Evolutionary conservation across 768 basidiomycete species (phyloP).

Genomic region (Leccinum truebloodii): DNA sequence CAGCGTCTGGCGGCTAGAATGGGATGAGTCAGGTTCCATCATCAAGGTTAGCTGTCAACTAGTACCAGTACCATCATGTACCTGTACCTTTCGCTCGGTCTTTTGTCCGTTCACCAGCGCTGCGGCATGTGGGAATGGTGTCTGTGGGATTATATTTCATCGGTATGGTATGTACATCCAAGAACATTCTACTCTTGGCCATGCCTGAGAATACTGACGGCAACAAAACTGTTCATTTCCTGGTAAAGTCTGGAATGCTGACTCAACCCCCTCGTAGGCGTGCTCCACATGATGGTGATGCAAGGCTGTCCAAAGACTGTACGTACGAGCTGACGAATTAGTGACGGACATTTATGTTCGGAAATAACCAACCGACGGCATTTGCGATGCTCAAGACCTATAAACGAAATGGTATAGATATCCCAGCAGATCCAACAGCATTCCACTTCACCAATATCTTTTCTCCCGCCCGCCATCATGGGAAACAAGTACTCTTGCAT

Average conservation of each 20-base stretch:
- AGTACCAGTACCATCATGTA: neutral
- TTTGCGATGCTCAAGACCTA: slow-evolving; percentile 10
- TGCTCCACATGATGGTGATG: slow-evolving; percentile 1
- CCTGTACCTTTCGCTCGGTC: neutral
- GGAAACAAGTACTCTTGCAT: slow-evolving; percentile 32
- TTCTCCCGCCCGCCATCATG: slow-evolving; percentile 21
- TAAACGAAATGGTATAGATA: slow-evolving; percentile 14
- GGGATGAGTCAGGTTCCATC: neutral
- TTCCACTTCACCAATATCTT: neutral
- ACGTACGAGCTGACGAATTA: slow-evolving; percentile 2
- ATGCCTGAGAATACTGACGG: neutral
- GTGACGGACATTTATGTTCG: neutral
- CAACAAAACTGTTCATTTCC: neutral
- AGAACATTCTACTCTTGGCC: slow-evolving; percentile 3
- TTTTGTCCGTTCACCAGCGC: neutral
- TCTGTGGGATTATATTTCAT: neutral
- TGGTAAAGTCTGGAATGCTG: neutral
- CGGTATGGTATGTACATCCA: neutral
- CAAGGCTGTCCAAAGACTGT: slow-evolving; percentile 3
- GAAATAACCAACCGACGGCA: neutral
- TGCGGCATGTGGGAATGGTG: neutral
- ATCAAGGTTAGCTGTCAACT: neutral
- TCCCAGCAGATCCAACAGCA: neutral
- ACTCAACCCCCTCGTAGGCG: neutral
- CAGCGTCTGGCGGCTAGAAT: neutral